Evolutionary conservation across 306 rosid species (phyloP), one percentile per base, ranked within the genome.

Genomic region (Urtica urens): DNA sequence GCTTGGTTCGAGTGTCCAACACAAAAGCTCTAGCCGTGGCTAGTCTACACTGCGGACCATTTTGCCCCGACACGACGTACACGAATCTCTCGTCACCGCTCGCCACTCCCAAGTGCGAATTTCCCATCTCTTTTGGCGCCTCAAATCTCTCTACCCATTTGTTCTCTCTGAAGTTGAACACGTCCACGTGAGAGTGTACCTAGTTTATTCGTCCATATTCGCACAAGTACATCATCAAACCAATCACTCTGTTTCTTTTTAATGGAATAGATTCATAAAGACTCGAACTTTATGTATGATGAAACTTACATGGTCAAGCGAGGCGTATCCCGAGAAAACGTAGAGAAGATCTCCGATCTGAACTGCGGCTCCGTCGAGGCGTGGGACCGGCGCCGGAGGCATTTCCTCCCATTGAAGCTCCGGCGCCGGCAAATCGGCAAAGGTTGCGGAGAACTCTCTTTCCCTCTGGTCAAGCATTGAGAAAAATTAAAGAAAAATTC

Each of bases 151-250:
- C 90, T 19, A 49, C 67, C 96, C 95, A 78, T 31, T 48, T 70
- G 60, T 78, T 74, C 61, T 43, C 59, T 17, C 53, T 65, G 58
- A 88, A 81, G 64, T 88, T 70, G 67, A 53, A 83, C 22, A 83
- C 59, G 69, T 83, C 93, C 38, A 88, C 81, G 38, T 81, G 95
- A 42, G 93, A 81, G 50, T 88, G 86, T 60, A 88, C 96, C 96
- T 88, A 54, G 29, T 57, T 66, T 44, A 53, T 46, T 17, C 43
- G 51, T 20, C 2, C 12, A 20, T 23, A 60, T 4, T 13, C 22
- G 22, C 51, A 29, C 5, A 31, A 40, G 49, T 15, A n/a, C 12
- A 15, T 22, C 12, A 31, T 49, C 48, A 24, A 37, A 34, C 57
- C 55, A 47, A 38, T 14, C 38, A 35, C 40, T 30, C 8, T 15